Evolutionary conservation across 2,329 filamentous ascomycete species (phyloP), one percentile per base, ranked within the genome.

Genomic region (Aspergillus hortae): DNA sequence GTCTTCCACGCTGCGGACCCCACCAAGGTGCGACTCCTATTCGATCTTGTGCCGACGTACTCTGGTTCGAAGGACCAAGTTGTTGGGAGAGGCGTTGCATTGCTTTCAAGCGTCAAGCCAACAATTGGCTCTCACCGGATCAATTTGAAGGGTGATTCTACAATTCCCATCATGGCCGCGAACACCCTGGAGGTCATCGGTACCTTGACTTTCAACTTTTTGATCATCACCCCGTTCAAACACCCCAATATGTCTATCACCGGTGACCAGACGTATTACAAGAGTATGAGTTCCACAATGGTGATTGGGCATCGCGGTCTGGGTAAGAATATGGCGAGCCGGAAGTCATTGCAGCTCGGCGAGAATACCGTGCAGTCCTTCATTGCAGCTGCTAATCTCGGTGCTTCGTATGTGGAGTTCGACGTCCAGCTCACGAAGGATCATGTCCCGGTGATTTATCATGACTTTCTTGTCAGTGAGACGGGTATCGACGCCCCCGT

Each of bases 351-450:
- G 32, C 95, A 99, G 68, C 79, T 99, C 1, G 95, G 94, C 54
- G 94, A 99, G 72, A 99, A 99, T 69, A 99, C 94, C 0, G 80
- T 99, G 23, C 88, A 85, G 51, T 97, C 94, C 0, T 99, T 99
- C 73, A 96, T 97, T 65, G 90, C 92, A 2, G 94, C 94, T 2
- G 92, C 92, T 41, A 97, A 96, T 60, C 74, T 99, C 47, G 94
- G 94, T 7, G 94, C 84, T 11, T 82, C 81, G 9, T 87, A 87
- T 61, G 83, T 87, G 33, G 84, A 87, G 61, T 83, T 84, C 64
- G 94, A 99, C 67, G 94, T 99, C 0, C 94, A 99, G 68, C 78
- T 99, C 36, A 99, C 94, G n/a, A 99, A 99, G 67, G 94, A 99
- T 67, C 91, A 95, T 63, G 91, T 99, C 1, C 94, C 94, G 0